Percentiles rank a stretch among this genome's conserved stretches.
Conservation (phyloP, 2,329 filamentous ascomycete species). For the Cladosporium sp. region DNA sequence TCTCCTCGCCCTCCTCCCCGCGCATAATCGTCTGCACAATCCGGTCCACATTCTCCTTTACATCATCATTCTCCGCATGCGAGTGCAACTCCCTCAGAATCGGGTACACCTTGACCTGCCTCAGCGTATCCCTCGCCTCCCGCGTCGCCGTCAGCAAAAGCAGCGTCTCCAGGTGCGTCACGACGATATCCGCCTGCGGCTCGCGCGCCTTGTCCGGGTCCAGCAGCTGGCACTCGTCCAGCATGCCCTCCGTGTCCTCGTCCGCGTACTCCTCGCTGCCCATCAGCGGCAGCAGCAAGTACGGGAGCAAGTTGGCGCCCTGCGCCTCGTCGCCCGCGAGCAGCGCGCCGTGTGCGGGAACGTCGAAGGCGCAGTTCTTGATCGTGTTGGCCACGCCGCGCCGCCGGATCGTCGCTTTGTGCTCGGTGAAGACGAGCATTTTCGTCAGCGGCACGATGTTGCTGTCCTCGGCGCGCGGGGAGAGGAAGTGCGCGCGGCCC, state of each 20-base stretch:
- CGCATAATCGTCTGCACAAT: constrained; percentile 84
- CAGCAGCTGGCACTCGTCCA: constrained; percentile 82
- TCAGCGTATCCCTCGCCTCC: constrained; percentile 66
- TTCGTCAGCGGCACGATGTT: constrained; percentile 82
- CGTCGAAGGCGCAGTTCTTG: constrained; percentile 86
- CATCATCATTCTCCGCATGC: constrained; percentile 68
- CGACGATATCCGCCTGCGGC: constrained; percentile 65
- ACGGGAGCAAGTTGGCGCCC: constrained; percentile 76
- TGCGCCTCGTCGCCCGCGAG: constrained; percentile 53
- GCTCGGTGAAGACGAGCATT: constrained; percentile 89
- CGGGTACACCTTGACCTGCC: constrained; percentile 76
- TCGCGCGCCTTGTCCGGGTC: constrained; percentile 87
- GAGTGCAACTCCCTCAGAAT: constrained; percentile 81
- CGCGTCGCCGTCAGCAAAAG: constrained; percentile 74
- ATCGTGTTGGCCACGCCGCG: constrained; percentile 95
- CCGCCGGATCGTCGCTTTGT: constrained; percentile 72
- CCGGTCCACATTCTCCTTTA: constrained; percentile 79
- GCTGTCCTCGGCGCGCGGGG: constrained; percentile 68
- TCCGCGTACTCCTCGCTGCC: constrained; percentile 82
- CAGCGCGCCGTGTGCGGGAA: constrained; percentile 62
- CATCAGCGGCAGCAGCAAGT: constrained; percentile 80
- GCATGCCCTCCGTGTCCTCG: constrained; percentile 79
- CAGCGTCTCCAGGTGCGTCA: constrained; percentile 84
- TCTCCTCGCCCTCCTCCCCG: constrained; percentile 60
- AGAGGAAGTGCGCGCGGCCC: constrained; percentile 49